phyloP scores from a whole-genome alignment of 805 yeast species.

The Priceomyces melissophilus region DNA sequence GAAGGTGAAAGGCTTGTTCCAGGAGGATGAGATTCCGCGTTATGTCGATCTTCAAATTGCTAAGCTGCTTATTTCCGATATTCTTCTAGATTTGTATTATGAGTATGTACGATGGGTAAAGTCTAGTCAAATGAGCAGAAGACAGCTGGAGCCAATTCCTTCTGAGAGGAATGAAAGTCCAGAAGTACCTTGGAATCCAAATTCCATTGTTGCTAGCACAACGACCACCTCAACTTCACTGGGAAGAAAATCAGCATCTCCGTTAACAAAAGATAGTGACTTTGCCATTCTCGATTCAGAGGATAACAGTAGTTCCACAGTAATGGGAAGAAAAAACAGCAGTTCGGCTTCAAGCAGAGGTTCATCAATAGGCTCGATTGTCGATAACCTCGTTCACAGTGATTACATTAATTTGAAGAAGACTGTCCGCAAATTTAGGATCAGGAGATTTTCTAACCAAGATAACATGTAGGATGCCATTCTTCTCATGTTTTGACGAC shows the following conservation, averaged over 20 bases:
- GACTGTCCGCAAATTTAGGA: slow-evolving; percentile 27
- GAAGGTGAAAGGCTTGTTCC: slow-evolving; percentile 16
- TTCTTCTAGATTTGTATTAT: slow-evolving; percentile 29
- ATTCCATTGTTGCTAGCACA: not conserved
- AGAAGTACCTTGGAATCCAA: not conserved
- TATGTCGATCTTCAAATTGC: slow-evolving; percentile 12
- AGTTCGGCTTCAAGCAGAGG: slow-evolving; percentile 19
- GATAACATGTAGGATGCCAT: not conserved
- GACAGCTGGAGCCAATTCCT: slow-evolving; percentile 11
- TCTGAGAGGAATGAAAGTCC: slow-evolving; percentile 2
- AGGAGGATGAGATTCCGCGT: slow-evolving; percentile 18
- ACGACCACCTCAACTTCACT: not conserved
- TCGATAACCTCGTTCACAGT: slow-evolving; percentile 23
- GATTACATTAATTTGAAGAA: slow-evolving; percentile 26
- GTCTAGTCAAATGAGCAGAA: slow-evolving; percentile 9
- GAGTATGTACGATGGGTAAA: slow-evolving; percentile 23
- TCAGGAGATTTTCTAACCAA: slow-evolving; percentile 28
- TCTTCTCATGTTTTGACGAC: no score
- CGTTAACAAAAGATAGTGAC: not conserved
- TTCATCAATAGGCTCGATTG: slow-evolving; percentile 28
- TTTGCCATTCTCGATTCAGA: slow-evolving; percentile 2
- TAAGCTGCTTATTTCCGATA: slow-evolving; percentile 22
- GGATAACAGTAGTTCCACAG: not conserved
- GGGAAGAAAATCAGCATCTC: not conserved
- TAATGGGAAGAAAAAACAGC: slow-evolving; percentile 5